A percentile compares a stretch with the other conserved stretches of the same genome.
Conservation (phyloP, 129 eudicot species). For the Scalesia atractyloides region DNA sequence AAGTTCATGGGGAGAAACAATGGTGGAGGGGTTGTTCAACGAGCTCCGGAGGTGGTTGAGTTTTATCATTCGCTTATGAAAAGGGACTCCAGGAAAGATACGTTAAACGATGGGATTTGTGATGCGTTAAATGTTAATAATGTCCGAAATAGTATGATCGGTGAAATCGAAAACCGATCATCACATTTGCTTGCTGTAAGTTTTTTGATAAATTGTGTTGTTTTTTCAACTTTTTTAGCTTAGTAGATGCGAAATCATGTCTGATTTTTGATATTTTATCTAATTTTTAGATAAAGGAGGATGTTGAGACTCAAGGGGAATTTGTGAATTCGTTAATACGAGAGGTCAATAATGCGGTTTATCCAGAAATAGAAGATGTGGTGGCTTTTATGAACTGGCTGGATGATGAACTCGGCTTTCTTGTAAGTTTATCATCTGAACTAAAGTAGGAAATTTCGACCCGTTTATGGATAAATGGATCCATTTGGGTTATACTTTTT, state of each 20-base stretch:
- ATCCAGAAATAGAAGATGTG: constrained; percentile 79
- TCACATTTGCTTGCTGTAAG: constrained; percentile 96
- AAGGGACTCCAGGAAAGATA: constrained; percentile 82
- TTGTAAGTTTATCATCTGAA: constrained; percentile 51
- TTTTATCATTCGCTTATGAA: constrained; percentile 96
- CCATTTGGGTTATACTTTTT: not conserved
- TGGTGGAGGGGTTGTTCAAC: constrained; percentile 60
- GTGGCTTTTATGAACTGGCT: constrained; percentile 96
- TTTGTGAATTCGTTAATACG: constrained; percentile 76
- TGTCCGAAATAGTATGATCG: constrained; percentile 87
- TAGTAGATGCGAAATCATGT: not conserved
- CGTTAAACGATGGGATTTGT: constrained; percentile 51
- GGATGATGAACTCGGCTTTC: constrained; percentile 93
- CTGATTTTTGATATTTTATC: not conserved
- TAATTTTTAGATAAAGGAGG: constrained; percentile 75
- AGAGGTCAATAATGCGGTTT: constrained; percentile 85
- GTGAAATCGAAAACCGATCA: constrained; percentile 92
- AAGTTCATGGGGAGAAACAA: constrained; percentile 43
- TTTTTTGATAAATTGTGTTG: constrained; percentile 2
- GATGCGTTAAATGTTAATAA: constrained; percentile 62
- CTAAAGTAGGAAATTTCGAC: not conserved
- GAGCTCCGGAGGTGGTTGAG: constrained; percentile 96
- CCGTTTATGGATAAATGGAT: not conserved
- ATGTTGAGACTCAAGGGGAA: constrained; percentile 97
- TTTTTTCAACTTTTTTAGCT: not conserved